Percentiles rank a stretch among this genome's conserved stretches.
These are phyloP conservation scores for Termitomyces sp. DNA, from an alignment of 768 basidiomycete species.

Conservation along the genomic window DNA sequence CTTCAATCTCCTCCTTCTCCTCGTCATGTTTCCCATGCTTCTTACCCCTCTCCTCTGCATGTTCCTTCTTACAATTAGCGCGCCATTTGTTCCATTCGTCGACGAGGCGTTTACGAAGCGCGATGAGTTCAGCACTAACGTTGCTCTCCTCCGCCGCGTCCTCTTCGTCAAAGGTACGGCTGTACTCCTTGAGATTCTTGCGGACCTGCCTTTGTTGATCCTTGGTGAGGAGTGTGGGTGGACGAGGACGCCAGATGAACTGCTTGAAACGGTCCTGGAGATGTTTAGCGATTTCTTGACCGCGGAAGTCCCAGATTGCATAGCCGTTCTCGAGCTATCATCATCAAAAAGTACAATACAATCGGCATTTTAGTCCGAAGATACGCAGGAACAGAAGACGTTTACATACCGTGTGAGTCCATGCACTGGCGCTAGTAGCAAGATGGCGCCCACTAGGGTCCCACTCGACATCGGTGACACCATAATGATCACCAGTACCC, in stretches of 20 bases:
- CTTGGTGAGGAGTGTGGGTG: conserved; percentile 79
- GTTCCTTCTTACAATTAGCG: conserved; percentile 44
- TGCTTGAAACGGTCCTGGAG: conserved; percentile 97
- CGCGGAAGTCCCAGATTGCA: conserved; percentile 97
- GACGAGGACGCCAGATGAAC: conserved; percentile 98
- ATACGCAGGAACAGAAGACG: conserved; percentile 10
- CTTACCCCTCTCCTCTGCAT: conserved; percentile 13
- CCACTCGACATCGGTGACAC: conserved; percentile 97
- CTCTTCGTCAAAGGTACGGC: conserved; percentile 91
- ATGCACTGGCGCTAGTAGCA: conserved; percentile 90
- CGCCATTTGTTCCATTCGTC: conserved; percentile 99
- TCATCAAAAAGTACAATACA: not conserved
- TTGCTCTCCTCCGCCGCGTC: conserved; percentile 95
- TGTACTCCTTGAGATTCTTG: conserved; percentile 89
- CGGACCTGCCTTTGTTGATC: conserved; percentile 87
- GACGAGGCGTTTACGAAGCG: conserved; percentile 85
- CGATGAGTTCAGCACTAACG: conserved; percentile 90
- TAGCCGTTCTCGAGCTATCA: conserved; percentile 92
- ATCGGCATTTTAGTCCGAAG: conserved; percentile 12
- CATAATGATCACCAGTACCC: conserved; percentile 90
- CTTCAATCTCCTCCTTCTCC: conserved; percentile 87
- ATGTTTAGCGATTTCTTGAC: conserved; percentile 89
- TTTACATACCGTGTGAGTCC: conserved; percentile 83
- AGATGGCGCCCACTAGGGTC: conserved; percentile 95
- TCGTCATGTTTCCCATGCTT: conserved; percentile 25